Base-by-base conservation (phyloP, 495 filamentous ascomycete genomes). In the Terfezia claveryi region DNA sequence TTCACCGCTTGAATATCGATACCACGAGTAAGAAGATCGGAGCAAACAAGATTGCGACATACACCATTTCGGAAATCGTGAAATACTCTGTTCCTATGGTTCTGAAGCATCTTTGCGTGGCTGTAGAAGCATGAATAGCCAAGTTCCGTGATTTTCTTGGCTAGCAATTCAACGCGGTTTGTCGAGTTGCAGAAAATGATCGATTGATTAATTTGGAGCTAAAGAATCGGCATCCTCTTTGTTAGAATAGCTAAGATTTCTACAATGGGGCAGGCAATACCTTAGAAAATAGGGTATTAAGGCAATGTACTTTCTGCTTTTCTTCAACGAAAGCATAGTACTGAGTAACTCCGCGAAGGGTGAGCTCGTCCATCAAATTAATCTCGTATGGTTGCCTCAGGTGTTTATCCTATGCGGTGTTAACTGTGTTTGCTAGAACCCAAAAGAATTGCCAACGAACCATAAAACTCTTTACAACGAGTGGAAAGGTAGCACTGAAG, bases 121-220 rank as follows among this genome's bases (percentile, higher is more conserved):
- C 88, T 95, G 73, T 99, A 99, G 71, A 95, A 99, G 73, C 91
- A 99, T 10, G 92, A 96, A 70, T 96, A 99, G 44, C 91, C 91
- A 55, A 99, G 76, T 67, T 99, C 91, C 12, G 92, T 96, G 65
- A 99, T 99, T 68, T 96, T 99, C 73, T 99, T 99, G 37, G 91
- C 91, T 17, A 99, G 76, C 16, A 99, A 73, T 68, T 99, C 91
- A 16, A 99, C 91, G 49, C 91, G 87, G 65, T 94, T 95, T 44
- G 91, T 96, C 44, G 92, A 96, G 67, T 99, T 99, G 74, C 91
- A 99, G 72, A 99, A 99, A 64, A 99, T 99, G 71, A 99, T 99
- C 52, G 92, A 96, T 73, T 99, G 91, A 68, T 99, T 99, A 70
- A 99, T 99, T 69, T 96, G 91, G 11, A 99, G 79, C 70, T 66